A percentile compares a stretch with the other conserved stretches of the same genome.
phyloP scores from a whole-genome alignment of 805 yeast genomes.

The Wickerhamomyces alni region DNA sequence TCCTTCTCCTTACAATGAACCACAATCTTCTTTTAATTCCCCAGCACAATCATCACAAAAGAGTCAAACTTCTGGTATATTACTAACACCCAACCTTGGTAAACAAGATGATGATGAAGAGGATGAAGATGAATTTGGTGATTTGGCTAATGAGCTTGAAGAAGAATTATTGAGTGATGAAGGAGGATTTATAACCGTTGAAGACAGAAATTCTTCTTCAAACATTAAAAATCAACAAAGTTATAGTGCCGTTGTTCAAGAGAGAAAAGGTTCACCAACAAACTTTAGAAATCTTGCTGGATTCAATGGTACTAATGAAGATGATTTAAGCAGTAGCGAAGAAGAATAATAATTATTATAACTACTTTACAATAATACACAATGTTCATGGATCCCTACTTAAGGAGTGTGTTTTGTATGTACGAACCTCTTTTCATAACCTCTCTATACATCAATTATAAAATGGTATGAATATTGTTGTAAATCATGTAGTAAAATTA shows the following conservation, averaged over 20 bases:
- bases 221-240: not conserved
- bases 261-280: slow-evolving; percentile 12
- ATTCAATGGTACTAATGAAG: slow-evolving; percentile 12
- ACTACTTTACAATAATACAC: no score
- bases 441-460: not conserved
- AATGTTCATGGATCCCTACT: no score
- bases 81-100: not conserved
- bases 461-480: not conserved
- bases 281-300: slow-evolving; percentile 22
- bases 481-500: slow-evolving; percentile 5
- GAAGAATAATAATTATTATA: slow-evolving; percentile 19
- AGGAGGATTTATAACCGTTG: slow-evolving; percentile 7
- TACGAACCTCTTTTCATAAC: not conserved
- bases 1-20: not conserved
- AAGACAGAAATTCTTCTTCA: slow-evolving; percentile 1
- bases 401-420: no score
- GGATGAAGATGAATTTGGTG: slow-evolving; percentile 18
- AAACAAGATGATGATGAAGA: not conserved
- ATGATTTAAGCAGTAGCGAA: slow-evolving; percentile 20
- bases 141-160: slow-evolving; percentile 21
- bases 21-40: not conserved
- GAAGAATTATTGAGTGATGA: slow-evolving; percentile 11
- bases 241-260: not conserved
- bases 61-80: slow-evolving; percentile 12
- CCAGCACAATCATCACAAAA: slow-evolving; percentile 9